Conservation (phyloP, 352 stramenopile species). For the Globisporangium nagaii region DNA sequence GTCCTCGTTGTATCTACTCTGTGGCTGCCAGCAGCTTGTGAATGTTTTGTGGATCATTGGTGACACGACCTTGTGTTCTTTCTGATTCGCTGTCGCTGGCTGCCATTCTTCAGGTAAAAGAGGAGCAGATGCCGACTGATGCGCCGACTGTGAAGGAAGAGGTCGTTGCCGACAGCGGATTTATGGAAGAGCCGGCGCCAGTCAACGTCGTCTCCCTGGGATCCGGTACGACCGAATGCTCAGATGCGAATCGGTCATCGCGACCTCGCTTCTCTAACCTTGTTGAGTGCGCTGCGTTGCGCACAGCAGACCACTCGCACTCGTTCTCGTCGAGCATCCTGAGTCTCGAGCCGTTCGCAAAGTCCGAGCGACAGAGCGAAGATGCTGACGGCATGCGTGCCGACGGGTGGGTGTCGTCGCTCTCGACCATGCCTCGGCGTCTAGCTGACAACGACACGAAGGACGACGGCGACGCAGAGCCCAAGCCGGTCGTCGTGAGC, state of each 20-base stretch:
- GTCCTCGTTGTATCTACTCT: background rate
- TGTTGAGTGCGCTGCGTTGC: background rate
- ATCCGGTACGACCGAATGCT: background rate
- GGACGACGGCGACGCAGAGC: conserved; percentile 19
- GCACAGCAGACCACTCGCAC: background rate
- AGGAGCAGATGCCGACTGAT: background rate
- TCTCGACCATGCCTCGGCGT: conserved; percentile 4
- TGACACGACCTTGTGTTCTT: background rate
- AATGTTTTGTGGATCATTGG: background rate
- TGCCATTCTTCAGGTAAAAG: background rate
- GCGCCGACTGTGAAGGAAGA: conserved; percentile 1
- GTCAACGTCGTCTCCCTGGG: background rate
- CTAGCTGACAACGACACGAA: conserved; percentile 5
- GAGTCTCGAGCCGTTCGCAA: conserved; percentile 7
- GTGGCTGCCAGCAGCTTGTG: background rate
- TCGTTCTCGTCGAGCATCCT: conserved; percentile 7
- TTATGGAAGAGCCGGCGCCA: background rate
- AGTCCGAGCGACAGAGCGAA: background rate
- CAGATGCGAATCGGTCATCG: too few species aligned
- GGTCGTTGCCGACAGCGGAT: background rate
- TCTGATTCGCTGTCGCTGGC: too few species aligned
- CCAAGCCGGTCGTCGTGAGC: conserved; percentile 40
- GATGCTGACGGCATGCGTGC: background rate
- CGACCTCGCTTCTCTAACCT: too few species aligned
- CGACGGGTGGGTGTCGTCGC: conserved; percentile 25